These are phyloP conservation scores for Citrus glauca DNA, from an alignment of 345 rosid species.

Conservation along the genomic window DNA sequence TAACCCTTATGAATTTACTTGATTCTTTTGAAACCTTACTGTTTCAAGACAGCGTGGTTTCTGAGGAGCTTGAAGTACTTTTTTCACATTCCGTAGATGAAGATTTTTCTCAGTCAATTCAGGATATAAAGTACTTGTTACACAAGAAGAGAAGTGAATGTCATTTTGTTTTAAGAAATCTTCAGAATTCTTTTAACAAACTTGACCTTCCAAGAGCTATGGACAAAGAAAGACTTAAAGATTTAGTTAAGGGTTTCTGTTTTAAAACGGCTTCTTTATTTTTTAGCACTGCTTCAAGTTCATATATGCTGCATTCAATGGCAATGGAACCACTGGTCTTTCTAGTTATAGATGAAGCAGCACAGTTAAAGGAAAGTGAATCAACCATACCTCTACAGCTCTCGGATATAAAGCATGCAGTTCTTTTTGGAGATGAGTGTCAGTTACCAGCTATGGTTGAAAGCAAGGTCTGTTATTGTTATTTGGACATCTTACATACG, in stretches of 20 bases:
- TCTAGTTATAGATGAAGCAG: constrained; percentile 63
- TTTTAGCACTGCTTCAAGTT: constrained; percentile 42
- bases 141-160: background rate
- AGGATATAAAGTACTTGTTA: no score
- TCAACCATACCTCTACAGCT: constrained; percentile 48
- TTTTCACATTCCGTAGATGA: background rate
- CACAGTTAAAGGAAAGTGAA: constrained; percentile 58
- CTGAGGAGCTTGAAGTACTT: background rate
- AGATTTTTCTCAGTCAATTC: background rate
- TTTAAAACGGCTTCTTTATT: constrained; percentile 27
- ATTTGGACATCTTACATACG: background rate
- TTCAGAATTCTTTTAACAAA: background rate
- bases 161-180: background rate
- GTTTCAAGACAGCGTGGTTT: background rate
- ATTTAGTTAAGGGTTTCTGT: constrained; percentile 24
- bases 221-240: background rate
- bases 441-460: constrained; percentile 48
- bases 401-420: constrained; percentile 31
- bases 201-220: constrained; percentile 11
- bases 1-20: no score
- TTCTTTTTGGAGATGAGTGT: constrained; percentile 51
- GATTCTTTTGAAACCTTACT: no score
- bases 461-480: constrained; percentile 33
- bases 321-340: constrained; percentile 28
- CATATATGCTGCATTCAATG: constrained; percentile 25